Base-by-base conservation (phyloP, 352 stramenopile species). In the Phytophthora constricta region DNA sequence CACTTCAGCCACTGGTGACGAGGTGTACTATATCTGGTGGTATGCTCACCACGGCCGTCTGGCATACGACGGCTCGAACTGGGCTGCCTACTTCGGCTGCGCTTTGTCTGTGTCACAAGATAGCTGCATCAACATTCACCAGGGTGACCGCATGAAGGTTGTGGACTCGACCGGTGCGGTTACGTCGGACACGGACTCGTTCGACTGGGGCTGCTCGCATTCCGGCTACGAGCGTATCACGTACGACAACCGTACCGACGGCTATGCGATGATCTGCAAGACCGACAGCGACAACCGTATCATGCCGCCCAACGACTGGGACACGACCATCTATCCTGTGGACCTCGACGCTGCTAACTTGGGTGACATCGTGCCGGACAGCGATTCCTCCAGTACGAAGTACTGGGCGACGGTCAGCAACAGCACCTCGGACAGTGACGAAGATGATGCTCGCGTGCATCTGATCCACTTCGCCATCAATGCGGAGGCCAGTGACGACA, bases 201-300 rank as follows among this genome's bases (percentile, higher is more conserved):
- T 84, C 34, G 72, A 76, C 45, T 79, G 69, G 62, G 76, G 76
- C 25, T 84, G 72, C 69, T 84, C 76, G 25, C 72, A 84, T 66
- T 84, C 72, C 8, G 72, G 72, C 19, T 84, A 84, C 62, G 75
- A 83, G 62, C 75, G 75, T 26, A 70, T 83, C 48, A 66, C 75
- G 34, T 83, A 76, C 51, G 75, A 80, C 65, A 61, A 68, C 33
- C 71, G 70, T 27, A 55, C 64, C 14, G 70, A 74, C 28, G 58
- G 77, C 49, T 81, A 79, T 52, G 74, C 72, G 14, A 76, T 69
- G 46, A 81, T 81, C 49, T 79, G 76, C 23, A 84, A 80, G 66
- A 84, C 76, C 8, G 76, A 84, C 76, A 80, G 68, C 76, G 80
- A 79, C 65, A 79, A 84, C 72, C 76, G 76, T 62, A 84, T 84